Percentiles rank a stretch among this genome's conserved stretches.
Conservation (phyloP, 129 eudicot species). For the Sambucus nigra region DNA sequence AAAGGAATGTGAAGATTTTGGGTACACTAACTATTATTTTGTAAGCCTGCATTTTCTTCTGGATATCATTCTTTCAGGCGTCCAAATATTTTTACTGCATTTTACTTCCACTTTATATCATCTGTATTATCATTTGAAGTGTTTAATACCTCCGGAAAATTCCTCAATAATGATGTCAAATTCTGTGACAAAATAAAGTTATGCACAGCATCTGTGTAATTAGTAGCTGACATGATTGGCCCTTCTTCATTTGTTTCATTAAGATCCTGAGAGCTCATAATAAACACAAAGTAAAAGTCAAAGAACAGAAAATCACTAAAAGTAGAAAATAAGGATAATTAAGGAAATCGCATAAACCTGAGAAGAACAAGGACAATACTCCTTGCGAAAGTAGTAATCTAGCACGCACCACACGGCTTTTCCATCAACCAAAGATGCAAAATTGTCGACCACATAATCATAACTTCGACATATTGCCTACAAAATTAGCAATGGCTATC, state of each 20-base stretch:
- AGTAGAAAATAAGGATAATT: constrained; percentile 1
- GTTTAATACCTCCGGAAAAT: constrained; percentile 79
- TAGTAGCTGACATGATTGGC: constrained; percentile 70
- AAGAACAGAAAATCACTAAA: neutral
- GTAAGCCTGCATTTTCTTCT: no score
- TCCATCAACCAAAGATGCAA: constrained; percentile 77
- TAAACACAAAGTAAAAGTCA: constrained; percentile 1
- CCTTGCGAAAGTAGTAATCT: constrained; percentile 80
- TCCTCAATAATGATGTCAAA: constrained; percentile 71
- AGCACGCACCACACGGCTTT: constrained; percentile 98
- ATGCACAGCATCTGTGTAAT: constrained; percentile 87
- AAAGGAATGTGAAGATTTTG: no score
- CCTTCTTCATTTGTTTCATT: constrained; percentile 27
- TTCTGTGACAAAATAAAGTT: constrained; percentile 86
- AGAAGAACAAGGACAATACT: constrained; percentile 27
- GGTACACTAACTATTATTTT: no score
- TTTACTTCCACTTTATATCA: neutral
- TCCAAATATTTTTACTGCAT: neutral
- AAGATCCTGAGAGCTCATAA: constrained; percentile 28
- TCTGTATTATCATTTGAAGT: neutral
- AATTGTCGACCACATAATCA: constrained; percentile 47
- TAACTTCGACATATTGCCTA: constrained; percentile 75
- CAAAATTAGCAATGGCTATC: constrained; percentile 4
- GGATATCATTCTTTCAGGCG: no score
- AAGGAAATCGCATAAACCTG: constrained; percentile 27